Conservation (phyloP, 108 stramenopile species). For the Cyclotella sp. region DNA sequence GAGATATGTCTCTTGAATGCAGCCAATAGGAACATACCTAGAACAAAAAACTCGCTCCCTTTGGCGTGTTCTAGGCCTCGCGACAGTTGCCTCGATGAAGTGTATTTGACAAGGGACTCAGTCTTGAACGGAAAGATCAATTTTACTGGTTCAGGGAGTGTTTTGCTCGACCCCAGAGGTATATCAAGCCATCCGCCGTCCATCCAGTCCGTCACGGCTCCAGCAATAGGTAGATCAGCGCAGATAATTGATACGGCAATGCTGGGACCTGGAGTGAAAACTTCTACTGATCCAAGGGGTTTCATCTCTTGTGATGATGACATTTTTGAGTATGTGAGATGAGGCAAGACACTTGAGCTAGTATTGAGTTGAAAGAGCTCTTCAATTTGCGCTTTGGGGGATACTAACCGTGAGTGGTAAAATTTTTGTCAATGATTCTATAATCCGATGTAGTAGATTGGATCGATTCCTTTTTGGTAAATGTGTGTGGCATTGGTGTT, state of each 20-base stretch:
- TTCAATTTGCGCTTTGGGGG: too few species aligned
- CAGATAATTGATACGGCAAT: constrained; percentile 73
- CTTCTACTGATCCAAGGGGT: constrained; percentile 64
- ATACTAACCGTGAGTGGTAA: constrained; percentile 5
- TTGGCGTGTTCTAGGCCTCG: constrained; percentile 6
- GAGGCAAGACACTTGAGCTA: not conserved
- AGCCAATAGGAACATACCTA: constrained; percentile 4
- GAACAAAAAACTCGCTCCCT: constrained; percentile 72
- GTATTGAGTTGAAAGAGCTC: not conserved
- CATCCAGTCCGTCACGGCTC: constrained; percentile 78
- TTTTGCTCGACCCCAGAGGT: constrained; percentile 61
- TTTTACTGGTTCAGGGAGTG: constrained; percentile 60
- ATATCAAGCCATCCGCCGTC: constrained; percentile 80
- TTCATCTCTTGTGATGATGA: constrained; percentile 48
- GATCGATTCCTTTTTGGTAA: constrained; percentile 24
- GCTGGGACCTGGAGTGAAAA: constrained; percentile 84
- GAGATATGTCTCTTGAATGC: not conserved
- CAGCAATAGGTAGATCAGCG: constrained; percentile 69
- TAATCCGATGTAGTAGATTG: not conserved
- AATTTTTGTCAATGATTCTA: constrained; percentile 1
- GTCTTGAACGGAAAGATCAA: constrained; percentile 68
- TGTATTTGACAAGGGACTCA: constrained; percentile 34
- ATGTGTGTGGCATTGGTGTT: constrained; percentile 88
- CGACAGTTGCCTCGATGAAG: constrained; percentile 20
- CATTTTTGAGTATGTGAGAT: not conserved